phyloP scores from a whole-genome alignment of 495 filamentous ascomycete species.

The Opeltia flavorubescens region DNA sequence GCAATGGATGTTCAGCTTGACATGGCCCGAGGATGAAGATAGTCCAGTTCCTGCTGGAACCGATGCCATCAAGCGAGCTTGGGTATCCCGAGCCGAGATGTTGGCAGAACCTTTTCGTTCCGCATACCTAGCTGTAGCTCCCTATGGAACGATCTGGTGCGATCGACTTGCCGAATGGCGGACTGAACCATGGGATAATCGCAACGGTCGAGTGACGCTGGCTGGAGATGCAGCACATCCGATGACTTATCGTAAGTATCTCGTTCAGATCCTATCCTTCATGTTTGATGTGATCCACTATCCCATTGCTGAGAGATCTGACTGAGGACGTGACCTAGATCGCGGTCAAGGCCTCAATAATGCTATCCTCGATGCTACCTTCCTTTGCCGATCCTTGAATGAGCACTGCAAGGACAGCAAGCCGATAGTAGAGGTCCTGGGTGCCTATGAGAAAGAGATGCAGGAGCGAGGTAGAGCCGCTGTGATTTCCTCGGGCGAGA shows the following conservation, averaged over 20 bases:
- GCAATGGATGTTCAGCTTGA: conserved; percentile 18
- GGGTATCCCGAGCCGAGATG: not conserved
- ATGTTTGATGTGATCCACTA: not conserved
- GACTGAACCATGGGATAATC: conserved; percentile 26
- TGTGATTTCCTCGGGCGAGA: conserved; percentile 25
- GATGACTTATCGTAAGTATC: conserved; percentile 25
- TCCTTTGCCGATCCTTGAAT: conserved; percentile 24
- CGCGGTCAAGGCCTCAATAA: conserved; percentile 41
- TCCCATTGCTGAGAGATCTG: not conserved
- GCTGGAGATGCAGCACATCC: conserved; percentile 38
- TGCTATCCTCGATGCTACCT: conserved; percentile 29
- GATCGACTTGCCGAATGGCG: conserved; percentile 26
- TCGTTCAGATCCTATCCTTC: not conserved
- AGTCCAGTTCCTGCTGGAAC: not conserved
- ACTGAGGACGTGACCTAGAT: conserved; percentile 16
- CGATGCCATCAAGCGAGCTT: not conserved
- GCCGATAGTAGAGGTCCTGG: conserved; percentile 17
- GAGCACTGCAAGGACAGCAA: conserved; percentile 8
- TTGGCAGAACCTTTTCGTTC: conserved; percentile 26
- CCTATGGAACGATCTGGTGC: conserved; percentile 25
- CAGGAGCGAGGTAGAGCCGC: conserved; percentile 31
- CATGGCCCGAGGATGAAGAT: not conserved
- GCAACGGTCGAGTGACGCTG: conserved; percentile 27
- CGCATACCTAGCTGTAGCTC: conserved; percentile 25
- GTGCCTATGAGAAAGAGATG: conserved; percentile 35